These are phyloP conservation scores for Coemansia sp. DNA, from an alignment of 192 early-diverging fungal genomes.

Conservation along the genomic window DNA sequence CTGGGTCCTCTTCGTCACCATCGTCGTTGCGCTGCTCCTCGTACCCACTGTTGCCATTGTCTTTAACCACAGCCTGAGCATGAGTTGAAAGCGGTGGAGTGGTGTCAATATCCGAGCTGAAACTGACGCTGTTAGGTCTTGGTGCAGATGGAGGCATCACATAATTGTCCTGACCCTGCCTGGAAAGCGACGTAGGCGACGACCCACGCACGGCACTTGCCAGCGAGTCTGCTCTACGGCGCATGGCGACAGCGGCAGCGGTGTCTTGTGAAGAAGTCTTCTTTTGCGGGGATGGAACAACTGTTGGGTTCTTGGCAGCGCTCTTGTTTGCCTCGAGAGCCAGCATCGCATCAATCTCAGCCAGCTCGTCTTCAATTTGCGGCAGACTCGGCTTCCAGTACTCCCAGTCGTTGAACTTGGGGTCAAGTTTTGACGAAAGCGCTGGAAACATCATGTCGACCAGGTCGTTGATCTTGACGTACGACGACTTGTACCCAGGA, in stretches of 20 bases:
- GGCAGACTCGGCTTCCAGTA: constrained; percentile 64
- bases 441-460: constrained; percentile 95
- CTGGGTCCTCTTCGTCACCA: constrained; percentile 1
- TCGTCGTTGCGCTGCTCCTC: not conserved
- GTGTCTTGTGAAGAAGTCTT: no score
- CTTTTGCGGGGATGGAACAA: no score
- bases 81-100: not conserved
- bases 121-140: not conserved
- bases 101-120: not conserved
- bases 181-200: constrained; percentile 12
- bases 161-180: not conserved
- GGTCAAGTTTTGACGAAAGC: constrained; percentile 56
- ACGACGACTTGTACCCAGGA: constrained; percentile 79
- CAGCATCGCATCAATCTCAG: constrained; percentile 23
- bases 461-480: constrained; percentile 85
- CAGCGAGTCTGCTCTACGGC: constrained; percentile 30
- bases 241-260: not conserved
- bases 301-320: not conserved
- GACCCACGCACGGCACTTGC: constrained; percentile 19
- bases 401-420: constrained; percentile 81
- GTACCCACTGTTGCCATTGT: no score
- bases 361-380: constrained; percentile 39
- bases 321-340: not conserved
- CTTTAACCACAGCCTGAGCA: no score
- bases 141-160: not conserved